Conservation (phyloP, 257 asterid genomes). For the Solanum lignicaule region DNA sequence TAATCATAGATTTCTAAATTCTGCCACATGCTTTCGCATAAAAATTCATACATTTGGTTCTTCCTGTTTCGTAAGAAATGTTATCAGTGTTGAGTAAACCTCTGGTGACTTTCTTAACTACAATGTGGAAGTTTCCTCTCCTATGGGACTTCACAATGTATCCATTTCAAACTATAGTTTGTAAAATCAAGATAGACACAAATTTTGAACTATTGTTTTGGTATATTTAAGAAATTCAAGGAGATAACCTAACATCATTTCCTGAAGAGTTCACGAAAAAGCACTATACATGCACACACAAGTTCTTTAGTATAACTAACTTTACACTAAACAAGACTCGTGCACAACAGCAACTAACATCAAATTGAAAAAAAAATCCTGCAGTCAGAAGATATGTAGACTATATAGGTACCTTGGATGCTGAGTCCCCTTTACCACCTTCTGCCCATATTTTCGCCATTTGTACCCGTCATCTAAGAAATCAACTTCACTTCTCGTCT, state of each 20-base stretch:
- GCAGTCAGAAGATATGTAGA: not conserved
- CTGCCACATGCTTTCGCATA: not conserved
- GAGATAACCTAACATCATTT: too few species aligned
- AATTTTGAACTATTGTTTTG: not conserved
- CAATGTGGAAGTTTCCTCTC: not conserved
- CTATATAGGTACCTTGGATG: conserved; percentile 55
- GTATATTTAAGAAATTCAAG: not conserved
- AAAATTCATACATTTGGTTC: not conserved
- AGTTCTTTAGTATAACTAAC: not conserved
- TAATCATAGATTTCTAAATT: not conserved
- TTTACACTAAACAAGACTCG: not conserved
- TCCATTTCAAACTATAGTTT: not conserved
- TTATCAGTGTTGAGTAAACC: not conserved
- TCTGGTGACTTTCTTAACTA: not conserved
- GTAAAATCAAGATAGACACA: not conserved
- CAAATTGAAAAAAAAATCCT: not conserved
- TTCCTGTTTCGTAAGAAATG: not conserved
- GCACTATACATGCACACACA: too few species aligned
- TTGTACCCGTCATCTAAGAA: conserved; percentile 78
- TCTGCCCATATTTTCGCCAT: conserved; percentile 96
- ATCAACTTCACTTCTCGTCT: conserved; percentile 91
- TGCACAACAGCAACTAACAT: not conserved
- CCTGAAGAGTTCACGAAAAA: too few species aligned
- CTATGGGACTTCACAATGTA: not conserved
- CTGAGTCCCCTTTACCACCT: conserved; percentile 84